Evolutionary conservation across 2,329 filamentous ascomycete species (phyloP).

Genomic region (Phialocephala sp.): DNA sequence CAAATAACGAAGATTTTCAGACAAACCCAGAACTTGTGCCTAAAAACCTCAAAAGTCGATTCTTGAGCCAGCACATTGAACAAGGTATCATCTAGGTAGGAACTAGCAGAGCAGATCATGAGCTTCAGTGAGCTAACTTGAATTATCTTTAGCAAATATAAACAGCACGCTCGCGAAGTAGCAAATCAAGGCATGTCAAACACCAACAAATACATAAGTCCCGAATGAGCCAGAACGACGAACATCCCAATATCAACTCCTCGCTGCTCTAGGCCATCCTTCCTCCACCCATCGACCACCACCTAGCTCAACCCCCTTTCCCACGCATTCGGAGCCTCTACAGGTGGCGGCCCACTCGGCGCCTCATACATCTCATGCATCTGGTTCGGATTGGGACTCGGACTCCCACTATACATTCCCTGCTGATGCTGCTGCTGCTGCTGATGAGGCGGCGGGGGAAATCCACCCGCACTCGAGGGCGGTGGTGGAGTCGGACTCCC

Average conservation of each 20-base stretch:
- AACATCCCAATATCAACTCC: neutral
- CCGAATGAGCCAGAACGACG: too few relatives aligned
- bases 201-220: neutral
- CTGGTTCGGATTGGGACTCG: neutral
- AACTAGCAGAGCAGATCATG: neutral
- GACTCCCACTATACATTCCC: neutral
- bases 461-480: neutral
- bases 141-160: neutral
- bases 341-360: neutral
- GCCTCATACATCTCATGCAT: neutral
- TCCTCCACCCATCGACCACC: neutral
- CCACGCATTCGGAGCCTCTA: slow-evolving; percentile 20
- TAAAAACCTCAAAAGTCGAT: too few relatives aligned
- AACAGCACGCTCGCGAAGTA: neutral
- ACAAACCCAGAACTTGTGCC: too few relatives aligned
- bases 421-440: neutral
- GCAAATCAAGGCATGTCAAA: neutral
- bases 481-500: slow-evolving; percentile 10
- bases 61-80: too few relatives aligned
- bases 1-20: too few relatives aligned
- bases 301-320: slow-evolving; percentile 10
- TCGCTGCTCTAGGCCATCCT: neutral
- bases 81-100: neutral
- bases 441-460: neutral
- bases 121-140: neutral